These are phyloP conservation scores for Rhodotorula taiwanensis DNA, from an alignment of 768 basidiomycete genomes.

Conservation along the genomic window DNA sequence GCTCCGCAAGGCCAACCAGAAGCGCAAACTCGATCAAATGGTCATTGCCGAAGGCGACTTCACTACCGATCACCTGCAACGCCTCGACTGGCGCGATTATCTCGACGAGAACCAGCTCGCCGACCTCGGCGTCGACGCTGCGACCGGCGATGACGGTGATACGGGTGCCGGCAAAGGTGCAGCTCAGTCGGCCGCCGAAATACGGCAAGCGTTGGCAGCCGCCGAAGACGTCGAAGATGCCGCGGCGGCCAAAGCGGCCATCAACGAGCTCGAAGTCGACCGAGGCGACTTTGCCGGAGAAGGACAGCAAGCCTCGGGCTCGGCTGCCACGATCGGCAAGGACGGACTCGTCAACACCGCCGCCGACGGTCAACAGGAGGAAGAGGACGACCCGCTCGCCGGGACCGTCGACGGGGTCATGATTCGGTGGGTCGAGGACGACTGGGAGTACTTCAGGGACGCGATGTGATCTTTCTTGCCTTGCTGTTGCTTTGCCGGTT, in stretches of 20 bases:
- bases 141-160: conserved; percentile 9
- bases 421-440: conserved; percentile 51
- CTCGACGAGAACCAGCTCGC: conserved; percentile 54
- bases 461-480: too few species aligned
- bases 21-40: conserved; percentile 77
- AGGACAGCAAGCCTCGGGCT: conserved; percentile 12
- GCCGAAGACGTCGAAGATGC: conserved; percentile 85
- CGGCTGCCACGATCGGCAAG: conserved; percentile 44
- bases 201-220: conserved; percentile 65
- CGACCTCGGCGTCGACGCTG: conserved; percentile 51
- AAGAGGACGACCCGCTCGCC: conserved; percentile 52
- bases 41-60: conserved; percentile 93
- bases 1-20: conserved; percentile 95
- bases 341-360: conserved; percentile 47
- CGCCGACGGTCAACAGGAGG: conserved; percentile 45
- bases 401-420: conserved; percentile 79
- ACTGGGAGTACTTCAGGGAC: conserved; percentile 42
- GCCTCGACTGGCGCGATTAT: conserved; percentile 72
- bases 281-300: conserved; percentile 45
- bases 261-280: conserved; percentile 74
- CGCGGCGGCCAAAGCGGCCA: conserved; percentile 71
- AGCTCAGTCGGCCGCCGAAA: conserved; percentile 42
- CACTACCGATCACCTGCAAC: conserved; percentile 48
- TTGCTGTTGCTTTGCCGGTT: too few species aligned
- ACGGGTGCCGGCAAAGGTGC: conserved; percentile 19